phyloP scores from a whole-genome alignment of 768 basidiomycete genomes.

The Rhizopogon sp. region DNA sequence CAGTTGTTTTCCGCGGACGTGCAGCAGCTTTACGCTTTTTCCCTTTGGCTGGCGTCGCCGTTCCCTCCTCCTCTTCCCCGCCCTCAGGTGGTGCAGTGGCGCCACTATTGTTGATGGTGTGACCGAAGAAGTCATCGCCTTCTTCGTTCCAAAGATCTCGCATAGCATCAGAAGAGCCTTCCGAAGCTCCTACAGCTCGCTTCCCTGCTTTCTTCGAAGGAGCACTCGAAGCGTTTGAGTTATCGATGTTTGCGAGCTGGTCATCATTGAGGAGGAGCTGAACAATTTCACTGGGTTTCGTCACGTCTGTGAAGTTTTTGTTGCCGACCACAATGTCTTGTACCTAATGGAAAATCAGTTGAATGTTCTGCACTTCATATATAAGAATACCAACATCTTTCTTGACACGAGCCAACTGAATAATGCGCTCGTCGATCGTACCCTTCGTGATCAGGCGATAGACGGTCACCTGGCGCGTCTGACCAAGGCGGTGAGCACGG shows the following conservation, averaged over 20 bases:
- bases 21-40: conserved; percentile 30
- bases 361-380: neutral
- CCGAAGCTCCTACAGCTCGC: conserved; percentile 25
- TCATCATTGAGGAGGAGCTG: conserved; percentile 93
- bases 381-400: conserved; percentile 67
- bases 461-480: conserved; percentile 95
- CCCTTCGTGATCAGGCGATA: conserved; percentile 92
- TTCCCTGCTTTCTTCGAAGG: conserved; percentile 32
- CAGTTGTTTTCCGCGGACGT: conserved; percentile 26
- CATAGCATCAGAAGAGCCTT: conserved; percentile 29
- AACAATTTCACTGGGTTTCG: conserved; percentile 95
- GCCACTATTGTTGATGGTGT: conserved; percentile 29
- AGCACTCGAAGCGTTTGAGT: conserved; percentile 33
- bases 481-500: conserved; percentile 92
- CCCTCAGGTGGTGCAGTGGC: conserved; percentile 16
- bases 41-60: conserved; percentile 20
- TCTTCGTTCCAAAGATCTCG: conserved; percentile 84
- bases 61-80: conserved; percentile 25
- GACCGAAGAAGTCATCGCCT: conserved; percentile 82
- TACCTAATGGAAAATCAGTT: conserved; percentile 47
- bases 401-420: conserved; percentile 93
- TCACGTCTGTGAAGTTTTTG: conserved; percentile 89
- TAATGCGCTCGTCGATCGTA: conserved; percentile 95
- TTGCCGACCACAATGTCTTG: conserved; percentile 99
- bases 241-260: conserved; percentile 72